Evolutionary conservation across 2,329 filamentous ascomycete species (phyloP).

Genomic region (Botrytis porri): DNA sequence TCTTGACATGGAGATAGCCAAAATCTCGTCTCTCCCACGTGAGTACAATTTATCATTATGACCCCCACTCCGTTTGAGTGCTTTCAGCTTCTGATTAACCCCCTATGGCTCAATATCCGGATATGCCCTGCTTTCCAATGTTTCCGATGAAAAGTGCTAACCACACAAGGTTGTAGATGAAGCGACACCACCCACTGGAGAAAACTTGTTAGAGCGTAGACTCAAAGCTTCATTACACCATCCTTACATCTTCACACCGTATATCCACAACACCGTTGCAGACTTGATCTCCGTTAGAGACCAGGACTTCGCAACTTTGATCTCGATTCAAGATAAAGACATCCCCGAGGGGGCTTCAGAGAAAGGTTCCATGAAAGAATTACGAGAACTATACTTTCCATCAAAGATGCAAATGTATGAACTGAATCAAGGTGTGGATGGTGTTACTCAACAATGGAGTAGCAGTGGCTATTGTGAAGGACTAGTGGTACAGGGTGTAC

Average conservation of each 20-base stretch:
- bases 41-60: background rate
- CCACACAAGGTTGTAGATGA: background rate
- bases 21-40: background rate
- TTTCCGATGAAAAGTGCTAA: background rate
- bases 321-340: background rate
- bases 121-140: background rate
- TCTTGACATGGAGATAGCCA: background rate
- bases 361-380: background rate
- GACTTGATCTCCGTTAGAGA: background rate
- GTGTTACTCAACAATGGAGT: conserved; percentile 10
- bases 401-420: conserved; percentile 14
- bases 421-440: conserved; percentile 1
- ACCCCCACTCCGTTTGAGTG: background rate
- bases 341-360: background rate
- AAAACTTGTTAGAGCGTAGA: conserved; percentile 7
- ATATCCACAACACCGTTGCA: conserved; percentile 13
- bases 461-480: conserved; percentile 10
- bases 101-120: background rate
- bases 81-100: background rate
- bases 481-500: background rate
- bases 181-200: background rate
- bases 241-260: conserved; percentile 20
- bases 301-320: background rate
- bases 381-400: conserved; percentile 14
- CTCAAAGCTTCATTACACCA: conserved; percentile 14